Evolutionary conservation across 2,329 filamentous ascomycete species (phyloP).

Genomic region (Clonostachys rhizophaga): DNA sequence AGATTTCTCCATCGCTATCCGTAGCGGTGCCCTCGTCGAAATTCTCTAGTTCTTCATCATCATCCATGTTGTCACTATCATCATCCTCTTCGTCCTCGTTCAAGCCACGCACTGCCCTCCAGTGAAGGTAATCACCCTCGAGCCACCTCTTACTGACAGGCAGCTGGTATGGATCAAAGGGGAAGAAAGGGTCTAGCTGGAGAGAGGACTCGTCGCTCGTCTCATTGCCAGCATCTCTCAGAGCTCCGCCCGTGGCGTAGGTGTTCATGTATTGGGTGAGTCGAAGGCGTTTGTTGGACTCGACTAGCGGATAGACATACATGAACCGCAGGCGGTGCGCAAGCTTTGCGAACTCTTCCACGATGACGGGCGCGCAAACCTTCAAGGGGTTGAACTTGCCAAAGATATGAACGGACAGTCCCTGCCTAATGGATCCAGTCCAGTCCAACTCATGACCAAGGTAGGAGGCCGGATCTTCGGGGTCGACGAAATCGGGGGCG

Average conservation of each 20-base stretch:
- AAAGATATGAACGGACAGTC: slow-evolving; percentile 73
- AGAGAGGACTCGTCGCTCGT: slow-evolving; percentile 66
- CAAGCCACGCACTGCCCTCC: slow-evolving; percentile 70
- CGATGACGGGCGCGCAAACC: slow-evolving; percentile 86
- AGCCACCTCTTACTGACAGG: slow-evolving; percentile 86
- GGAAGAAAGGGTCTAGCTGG: slow-evolving; percentile 91
- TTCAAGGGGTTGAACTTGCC: slow-evolving; percentile 92
- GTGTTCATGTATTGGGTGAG: slow-evolving; percentile 64
- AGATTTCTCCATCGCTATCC: slow-evolving; percentile 36
- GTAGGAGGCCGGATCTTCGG: slow-evolving; percentile 55
- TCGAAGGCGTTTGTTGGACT: slow-evolving; percentile 86
- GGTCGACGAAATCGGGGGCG: slow-evolving; percentile 55
- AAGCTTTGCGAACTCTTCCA: slow-evolving; percentile 85
- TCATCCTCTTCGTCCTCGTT: slow-evolving; percentile 52
- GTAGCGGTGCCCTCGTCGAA: slow-evolving; percentile 47
- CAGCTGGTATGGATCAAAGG: slow-evolving; percentile 93
- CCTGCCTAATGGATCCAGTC: slow-evolving; percentile 68
- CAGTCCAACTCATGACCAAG: slow-evolving; percentile 72
- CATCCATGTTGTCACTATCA: slow-evolving; percentile 48
- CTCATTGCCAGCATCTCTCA: slow-evolving; percentile 41
- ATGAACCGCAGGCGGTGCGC: slow-evolving; percentile 81
- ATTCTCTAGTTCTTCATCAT: slow-evolving; percentile 38
- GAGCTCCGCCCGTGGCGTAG: slow-evolving; percentile 48
- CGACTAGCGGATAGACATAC: slow-evolving; percentile 83
- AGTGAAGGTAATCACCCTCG: slow-evolving; percentile 76